These are phyloP conservation scores for Candida gigantensis DNA, from an alignment of 1,139 yeast species.

Conservation along the genomic window DNA sequence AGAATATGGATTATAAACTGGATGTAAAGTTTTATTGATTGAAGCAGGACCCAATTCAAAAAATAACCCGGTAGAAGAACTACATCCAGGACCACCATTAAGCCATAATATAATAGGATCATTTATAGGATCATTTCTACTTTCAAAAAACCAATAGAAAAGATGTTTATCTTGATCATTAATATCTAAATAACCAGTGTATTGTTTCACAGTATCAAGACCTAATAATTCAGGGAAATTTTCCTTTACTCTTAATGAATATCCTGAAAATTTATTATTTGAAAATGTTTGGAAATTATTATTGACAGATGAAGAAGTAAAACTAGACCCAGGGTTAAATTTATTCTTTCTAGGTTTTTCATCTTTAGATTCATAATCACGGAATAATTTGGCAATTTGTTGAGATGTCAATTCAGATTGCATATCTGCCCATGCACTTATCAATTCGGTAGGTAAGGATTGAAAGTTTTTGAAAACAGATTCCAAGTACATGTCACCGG, in stretches of 20 bases:
- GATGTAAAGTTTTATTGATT: constrained; percentile 64
- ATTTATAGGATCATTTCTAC: constrained; percentile 82
- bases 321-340: constrained; percentile 3
- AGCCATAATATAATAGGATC: constrained; percentile 89
- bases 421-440: constrained; percentile 27
- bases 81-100: constrained; percentile 92
- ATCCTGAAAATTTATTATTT: constrained; percentile 29
- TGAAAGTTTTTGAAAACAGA: constrained; percentile 2
- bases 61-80: constrained; percentile 86
- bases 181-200: constrained; percentile 65
- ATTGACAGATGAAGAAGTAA: not conserved
- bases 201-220: constrained; percentile 60
- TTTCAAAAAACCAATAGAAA: constrained; percentile 88
- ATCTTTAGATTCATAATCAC: constrained; percentile 16
- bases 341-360: constrained; percentile 9
- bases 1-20: constrained; percentile 73
- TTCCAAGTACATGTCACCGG: constrained; percentile 1
- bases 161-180: constrained; percentile 64
- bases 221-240: constrained; percentile 46
- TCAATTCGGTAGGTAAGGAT: constrained; percentile 6
- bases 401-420: constrained; percentile 19
- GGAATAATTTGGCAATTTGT: constrained; percentile 21
- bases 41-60: constrained; percentile 89
- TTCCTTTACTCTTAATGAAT: constrained; percentile 43
- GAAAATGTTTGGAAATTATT: constrained; percentile 25